phyloP scores from a whole-genome alignment of 2,329 filamentous ascomycete genomes.

The Trichoderma sp. region DNA sequence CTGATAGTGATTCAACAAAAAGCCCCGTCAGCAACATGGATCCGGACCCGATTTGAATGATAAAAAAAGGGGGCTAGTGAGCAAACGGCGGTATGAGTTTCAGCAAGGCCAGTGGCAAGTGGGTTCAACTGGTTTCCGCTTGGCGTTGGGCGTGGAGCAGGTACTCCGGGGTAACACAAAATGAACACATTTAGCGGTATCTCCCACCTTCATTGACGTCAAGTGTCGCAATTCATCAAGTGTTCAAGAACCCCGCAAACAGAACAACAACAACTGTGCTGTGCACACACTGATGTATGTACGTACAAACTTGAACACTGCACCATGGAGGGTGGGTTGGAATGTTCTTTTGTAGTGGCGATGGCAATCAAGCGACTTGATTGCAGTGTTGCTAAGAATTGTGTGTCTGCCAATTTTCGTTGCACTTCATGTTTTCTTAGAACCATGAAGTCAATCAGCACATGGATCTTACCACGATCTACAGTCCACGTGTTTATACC shows the following conservation, averaged over 20 bases:
- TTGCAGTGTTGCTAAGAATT: neutral
- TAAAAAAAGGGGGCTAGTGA: neutral
- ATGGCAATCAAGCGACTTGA: neutral
- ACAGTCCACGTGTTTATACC: neutral
- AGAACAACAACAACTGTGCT: neutral
- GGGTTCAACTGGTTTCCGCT: neutral
- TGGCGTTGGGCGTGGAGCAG: neutral
- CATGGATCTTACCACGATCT: no score
- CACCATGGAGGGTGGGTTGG: neutral
- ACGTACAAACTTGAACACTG: neutral
- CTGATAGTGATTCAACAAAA: neutral
- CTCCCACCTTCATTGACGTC: neutral
- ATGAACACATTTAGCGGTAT: neutral
- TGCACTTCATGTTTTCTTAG: neutral
- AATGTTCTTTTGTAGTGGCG: neutral
- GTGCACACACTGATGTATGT: neutral
- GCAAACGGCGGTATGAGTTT: constrained; percentile 13
- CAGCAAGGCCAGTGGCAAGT: neutral
- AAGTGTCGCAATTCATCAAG: neutral
- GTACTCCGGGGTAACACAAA: neutral
- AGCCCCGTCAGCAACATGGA: neutral
- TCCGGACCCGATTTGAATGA: neutral
- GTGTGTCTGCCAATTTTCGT: neutral
- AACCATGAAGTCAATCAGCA: neutral
- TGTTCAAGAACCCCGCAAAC: neutral